A percentile compares a stretch with the other conserved stretches of the same genome.
phyloP scores from a whole-genome alignment of 352 stramenopile species.

The Phytophthora pistaciae region DNA sequence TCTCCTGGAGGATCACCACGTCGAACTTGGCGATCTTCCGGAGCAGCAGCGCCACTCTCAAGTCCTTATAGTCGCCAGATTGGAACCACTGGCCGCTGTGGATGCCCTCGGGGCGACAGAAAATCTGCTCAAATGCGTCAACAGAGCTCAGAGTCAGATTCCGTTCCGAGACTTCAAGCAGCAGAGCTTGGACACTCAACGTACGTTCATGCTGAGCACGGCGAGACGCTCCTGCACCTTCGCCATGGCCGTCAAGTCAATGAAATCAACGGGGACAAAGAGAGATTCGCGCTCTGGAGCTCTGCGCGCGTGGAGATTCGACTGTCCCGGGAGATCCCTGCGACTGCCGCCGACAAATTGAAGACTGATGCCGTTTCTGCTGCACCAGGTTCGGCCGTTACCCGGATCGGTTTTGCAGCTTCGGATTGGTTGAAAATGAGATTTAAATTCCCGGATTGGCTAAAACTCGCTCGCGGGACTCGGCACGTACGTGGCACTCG shows the following conservation, averaged over 20 bases:
- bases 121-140: conserved; percentile 54
- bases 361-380: conserved; percentile 31
- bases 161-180: conserved; percentile 2
- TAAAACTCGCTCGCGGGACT: conserved; percentile 14
- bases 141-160: not conserved
- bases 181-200: not conserved
- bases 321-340: conserved; percentile 7
- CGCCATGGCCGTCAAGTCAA: conserved; percentile 24
- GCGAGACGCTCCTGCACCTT: conserved; percentile 60
- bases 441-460: conserved; percentile 15
- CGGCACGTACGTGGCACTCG: conserved; percentile 12
- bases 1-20: conserved; percentile 81
- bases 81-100: conserved; percentile 80
- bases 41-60: conserved; percentile 70
- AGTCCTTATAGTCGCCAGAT: conserved; percentile 78
- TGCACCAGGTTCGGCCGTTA: conserved; percentile 18
- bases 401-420: not conserved
- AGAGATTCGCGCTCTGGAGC: conserved; percentile 4
- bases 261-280: not conserved
- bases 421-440: not conserved
- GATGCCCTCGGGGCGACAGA: conserved; percentile 79
- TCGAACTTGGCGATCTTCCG: conserved; percentile 81
- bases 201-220: conserved; percentile 79
- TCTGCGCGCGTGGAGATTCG: conserved; percentile 11
- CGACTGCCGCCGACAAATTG: conserved; percentile 16